Evolutionary conservation across 257 asterid species (phyloP).

Genomic region (Solanum peruvianum): DNA sequence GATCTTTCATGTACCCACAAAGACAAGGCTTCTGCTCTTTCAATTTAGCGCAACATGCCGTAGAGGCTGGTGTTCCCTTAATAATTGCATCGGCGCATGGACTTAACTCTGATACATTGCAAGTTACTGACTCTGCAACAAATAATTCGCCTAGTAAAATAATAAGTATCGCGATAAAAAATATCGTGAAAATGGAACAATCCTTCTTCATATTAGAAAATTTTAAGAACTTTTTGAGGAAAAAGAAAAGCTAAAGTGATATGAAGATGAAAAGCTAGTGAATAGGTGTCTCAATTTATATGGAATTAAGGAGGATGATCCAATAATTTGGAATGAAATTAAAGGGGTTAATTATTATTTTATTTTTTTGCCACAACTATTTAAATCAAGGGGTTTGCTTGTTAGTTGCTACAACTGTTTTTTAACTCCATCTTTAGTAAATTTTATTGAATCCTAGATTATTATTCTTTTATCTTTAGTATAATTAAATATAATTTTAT

Average conservation of each 20-base stretch:
- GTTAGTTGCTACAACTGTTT: too few relatives aligned
- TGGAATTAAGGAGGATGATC: background rate
- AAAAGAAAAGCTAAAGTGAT: background rate
- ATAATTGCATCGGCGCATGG: conserved; percentile 1
- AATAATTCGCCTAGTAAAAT: background rate
- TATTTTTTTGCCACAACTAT: background rate
- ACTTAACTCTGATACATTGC: background rate
- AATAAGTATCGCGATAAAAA: background rate
- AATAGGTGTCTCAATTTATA: background rate
- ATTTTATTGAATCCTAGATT: background rate
- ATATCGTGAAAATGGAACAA: background rate
- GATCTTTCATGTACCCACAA: conserved; percentile 12
- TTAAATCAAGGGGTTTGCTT: background rate
- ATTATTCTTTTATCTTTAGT: background rate
- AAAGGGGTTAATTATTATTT: background rate
- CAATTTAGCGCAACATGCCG: conserved; percentile 4
- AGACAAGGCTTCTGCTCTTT: conserved; percentile 17
- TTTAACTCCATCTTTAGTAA: background rate
- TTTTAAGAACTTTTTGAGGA: background rate
- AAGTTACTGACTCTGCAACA: conserved; percentile 2
- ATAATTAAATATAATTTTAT: background rate
- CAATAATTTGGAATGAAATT: background rate
- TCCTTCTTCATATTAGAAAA: background rate
- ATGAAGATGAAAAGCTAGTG: background rate
- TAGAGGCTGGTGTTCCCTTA: background rate